Percentiles rank a stretch among this genome's conserved stretches.
Evolutionary conservation across 2,329 filamentous ascomycete species (phyloP).

Genomic region (Aspergillus ruber): DNA sequence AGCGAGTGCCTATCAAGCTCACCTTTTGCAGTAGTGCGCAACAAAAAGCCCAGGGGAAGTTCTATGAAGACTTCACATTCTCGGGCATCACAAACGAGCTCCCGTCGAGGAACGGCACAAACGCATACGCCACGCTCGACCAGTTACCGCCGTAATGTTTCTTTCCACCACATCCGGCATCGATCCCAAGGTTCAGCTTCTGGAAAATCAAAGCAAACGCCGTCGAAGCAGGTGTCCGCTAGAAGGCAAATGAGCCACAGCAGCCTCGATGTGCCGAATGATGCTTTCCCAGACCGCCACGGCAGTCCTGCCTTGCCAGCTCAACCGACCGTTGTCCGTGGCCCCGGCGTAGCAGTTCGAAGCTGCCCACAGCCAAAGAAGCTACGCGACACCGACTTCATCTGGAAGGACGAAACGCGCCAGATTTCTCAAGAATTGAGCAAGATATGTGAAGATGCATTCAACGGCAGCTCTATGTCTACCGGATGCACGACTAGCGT

Average conservation of each 20-base stretch:
- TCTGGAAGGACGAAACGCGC: constrained; percentile 69
- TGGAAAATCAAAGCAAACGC: constrained; percentile 13
- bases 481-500: constrained; percentile 42
- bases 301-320: constrained; percentile 36
- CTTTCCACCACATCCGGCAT: constrained; percentile 53
- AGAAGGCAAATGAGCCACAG: constrained; percentile 6
- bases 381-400: constrained; percentile 39
- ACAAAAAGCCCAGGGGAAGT: constrained; percentile 25
- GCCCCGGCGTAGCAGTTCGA: constrained; percentile 22
- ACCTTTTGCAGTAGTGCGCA: constrained; percentile 26
- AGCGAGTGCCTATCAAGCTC: constrained; percentile 14
- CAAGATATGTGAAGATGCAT: constrained; percentile 86
- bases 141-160: constrained; percentile 57
- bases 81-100: constrained; percentile 44
- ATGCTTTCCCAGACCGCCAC: constrained; percentile 16
- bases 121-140: constrained; percentile 37
- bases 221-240: constrained; percentile 6
- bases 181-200: constrained; percentile 24
- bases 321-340: constrained; percentile 32
- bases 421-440: constrained; percentile 80
- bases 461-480: constrained; percentile 62
- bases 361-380: constrained; percentile 35
- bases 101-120: constrained; percentile 32
- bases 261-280: constrained; percentile 5
- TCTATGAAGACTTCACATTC: constrained; percentile 38